phyloP scores from a whole-genome alignment of 768 basidiomycete species.

The Pleurotus giganteus region DNA sequence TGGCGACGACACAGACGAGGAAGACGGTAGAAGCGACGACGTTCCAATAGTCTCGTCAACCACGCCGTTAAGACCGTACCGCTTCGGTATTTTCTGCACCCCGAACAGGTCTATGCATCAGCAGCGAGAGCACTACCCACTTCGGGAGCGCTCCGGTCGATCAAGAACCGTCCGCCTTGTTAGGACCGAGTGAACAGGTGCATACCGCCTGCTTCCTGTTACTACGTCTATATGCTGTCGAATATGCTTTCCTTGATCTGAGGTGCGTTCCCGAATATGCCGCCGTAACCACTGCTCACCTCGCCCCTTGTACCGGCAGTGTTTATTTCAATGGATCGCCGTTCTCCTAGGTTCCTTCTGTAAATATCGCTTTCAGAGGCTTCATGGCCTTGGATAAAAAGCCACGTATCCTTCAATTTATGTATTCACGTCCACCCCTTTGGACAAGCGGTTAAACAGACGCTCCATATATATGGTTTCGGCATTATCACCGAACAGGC shows the following conservation, averaged over 20 bases:
- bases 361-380: too few species aligned
- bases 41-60: background rate
- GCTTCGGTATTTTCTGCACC: conserved; percentile 8
- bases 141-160: conserved; percentile 1
- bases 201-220: background rate
- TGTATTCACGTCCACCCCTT: too few species aligned
- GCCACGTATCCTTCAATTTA: too few species aligned
- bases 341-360: too few species aligned
- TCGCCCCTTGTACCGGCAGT: too few species aligned
- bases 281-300: too few species aligned
- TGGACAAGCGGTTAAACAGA: too few species aligned
- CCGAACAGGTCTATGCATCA: conserved; percentile 9
- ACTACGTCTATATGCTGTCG: background rate
- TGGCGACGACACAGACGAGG: background rate
- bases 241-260: background rate
- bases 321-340: too few species aligned
- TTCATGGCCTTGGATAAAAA: too few species aligned
- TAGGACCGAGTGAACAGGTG: background rate
- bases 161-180: conserved; percentile 4
- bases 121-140: conserved; percentile 1
- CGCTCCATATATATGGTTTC: too few species aligned
- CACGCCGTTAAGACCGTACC: background rate
- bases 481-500: too few species aligned
- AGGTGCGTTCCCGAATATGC: too few species aligned
- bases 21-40: background rate